Conservation (phyloP, 306 rosid species). For the Casuarina cunninghamiana region DNA sequence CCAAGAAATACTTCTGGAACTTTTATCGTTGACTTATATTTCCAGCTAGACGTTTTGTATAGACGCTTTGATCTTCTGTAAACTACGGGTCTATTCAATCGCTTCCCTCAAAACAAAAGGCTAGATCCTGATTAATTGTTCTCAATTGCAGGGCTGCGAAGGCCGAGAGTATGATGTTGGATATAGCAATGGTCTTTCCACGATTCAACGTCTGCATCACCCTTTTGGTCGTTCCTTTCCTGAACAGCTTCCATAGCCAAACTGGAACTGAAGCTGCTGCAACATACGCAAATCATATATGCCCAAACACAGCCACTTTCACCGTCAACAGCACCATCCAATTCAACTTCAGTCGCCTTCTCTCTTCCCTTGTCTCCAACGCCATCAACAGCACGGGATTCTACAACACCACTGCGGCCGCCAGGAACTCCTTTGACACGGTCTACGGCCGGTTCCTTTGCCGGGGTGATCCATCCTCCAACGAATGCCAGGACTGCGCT, state of each 20-base stretch:
- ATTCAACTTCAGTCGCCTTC: background rate
- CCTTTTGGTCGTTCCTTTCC: background rate
- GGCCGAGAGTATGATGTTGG: background rate
- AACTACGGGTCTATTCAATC: no score
- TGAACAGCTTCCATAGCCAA: background rate
- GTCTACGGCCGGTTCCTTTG: conserved; percentile 16
- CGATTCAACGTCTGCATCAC: background rate
- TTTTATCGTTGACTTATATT: no score
- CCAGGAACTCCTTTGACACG: background rate
- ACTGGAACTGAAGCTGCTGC: background rate
- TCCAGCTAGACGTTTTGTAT: no score
- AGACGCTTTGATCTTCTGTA: no score
- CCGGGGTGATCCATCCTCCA: background rate
- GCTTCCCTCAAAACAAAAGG: no score
- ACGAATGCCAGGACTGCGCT: conserved; percentile 25
- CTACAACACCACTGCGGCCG: conserved; percentile 21
- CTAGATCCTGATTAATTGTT: no score
- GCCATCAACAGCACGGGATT: background rate
- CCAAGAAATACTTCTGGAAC: no score
- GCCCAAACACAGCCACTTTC: background rate
- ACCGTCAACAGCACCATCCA: background rate
- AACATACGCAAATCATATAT: background rate
- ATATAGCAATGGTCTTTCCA: background rate
- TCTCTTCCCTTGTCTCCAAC: background rate
- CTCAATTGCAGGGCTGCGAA: no score